phyloP scores from a whole-genome alignment of 768 basidiomycete species.

The Kwoniella pini region DNA sequence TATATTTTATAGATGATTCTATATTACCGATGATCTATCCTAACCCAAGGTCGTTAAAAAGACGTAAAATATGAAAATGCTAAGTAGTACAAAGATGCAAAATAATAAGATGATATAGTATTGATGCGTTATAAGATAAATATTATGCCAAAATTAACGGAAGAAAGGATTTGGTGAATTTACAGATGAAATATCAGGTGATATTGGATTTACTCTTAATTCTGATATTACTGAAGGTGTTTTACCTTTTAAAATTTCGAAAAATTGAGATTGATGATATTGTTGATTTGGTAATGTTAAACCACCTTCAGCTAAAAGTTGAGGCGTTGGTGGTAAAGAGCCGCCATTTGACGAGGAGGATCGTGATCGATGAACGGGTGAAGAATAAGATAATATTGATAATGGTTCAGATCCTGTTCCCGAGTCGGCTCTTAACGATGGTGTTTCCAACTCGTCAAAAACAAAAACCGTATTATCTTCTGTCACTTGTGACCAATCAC shows the following conservation, averaged over 20 bases:
- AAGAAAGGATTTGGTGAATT: slow-evolving; percentile 16
- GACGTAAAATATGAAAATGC: not conserved
- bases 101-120: too few species aligned
- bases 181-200: slow-evolving; percentile 15
- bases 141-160: slow-evolving; percentile 5
- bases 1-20: not conserved
- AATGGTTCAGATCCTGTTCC: slow-evolving; percentile 13
- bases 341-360: slow-evolving; percentile 29
- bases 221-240: slow-evolving; percentile 10
- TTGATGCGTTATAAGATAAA: not conserved
- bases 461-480: slow-evolving; percentile 27
- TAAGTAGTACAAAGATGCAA: slow-evolving; percentile 1
- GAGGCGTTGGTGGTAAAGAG: slow-evolving; percentile 45
- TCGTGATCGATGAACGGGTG: slow-evolving; percentile 33
- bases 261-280: slow-evolving; percentile 12
- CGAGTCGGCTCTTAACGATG: slow-evolving; percentile 44
- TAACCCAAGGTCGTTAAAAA: not conserved
- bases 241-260: slow-evolving; percentile 15
- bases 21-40: not conserved
- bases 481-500: not conserved
- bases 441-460: slow-evolving; percentile 37
- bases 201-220: slow-evolving; percentile 20
- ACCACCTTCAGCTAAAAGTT: slow-evolving; percentile 17
- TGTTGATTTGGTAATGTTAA: slow-evolving; percentile 5
- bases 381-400: slow-evolving; percentile 19